These are phyloP conservation scores for Saccharomycopsis malanga DNA, from an alignment of 805 yeast genomes.

Conservation along the genomic window DNA sequence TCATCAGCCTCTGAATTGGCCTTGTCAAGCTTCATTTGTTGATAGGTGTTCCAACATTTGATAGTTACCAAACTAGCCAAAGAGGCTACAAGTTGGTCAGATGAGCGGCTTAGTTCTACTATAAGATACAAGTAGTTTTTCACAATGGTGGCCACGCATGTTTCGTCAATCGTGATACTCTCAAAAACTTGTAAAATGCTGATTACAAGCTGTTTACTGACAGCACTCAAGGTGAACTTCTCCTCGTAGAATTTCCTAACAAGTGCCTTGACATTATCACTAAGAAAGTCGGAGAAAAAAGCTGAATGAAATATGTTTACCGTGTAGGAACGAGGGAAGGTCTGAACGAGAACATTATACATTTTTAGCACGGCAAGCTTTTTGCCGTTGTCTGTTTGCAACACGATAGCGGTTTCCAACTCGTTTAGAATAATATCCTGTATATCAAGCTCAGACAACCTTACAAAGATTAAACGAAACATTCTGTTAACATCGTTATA, in stretches of 20 bases:
- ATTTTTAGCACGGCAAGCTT: conserved; percentile 8
- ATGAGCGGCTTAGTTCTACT: not conserved
- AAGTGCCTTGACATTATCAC: conserved; percentile 8
- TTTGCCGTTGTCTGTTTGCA: conserved; percentile 2
- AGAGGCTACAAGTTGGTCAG: not conserved
- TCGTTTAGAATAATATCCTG: conserved; percentile 4
- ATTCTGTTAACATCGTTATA: not conserved
- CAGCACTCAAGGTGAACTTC: not conserved
- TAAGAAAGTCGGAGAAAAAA: conserved; percentile 12
- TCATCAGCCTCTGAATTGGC: not conserved
- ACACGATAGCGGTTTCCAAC: conserved; percentile 6
- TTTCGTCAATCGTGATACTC: conserved; percentile 11
- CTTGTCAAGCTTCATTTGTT: conserved; percentile 2
- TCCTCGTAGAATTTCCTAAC: not conserved
- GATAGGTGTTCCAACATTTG: conserved; percentile 21
- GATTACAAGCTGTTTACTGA: not conserved
- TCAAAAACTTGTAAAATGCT: conserved; percentile 15
- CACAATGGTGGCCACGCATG: conserved; percentile 8
- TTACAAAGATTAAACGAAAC: not conserved
- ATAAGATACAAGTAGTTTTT: conserved; percentile 12
- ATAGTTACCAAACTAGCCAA: conserved; percentile 15
- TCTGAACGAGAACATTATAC: conserved; percentile 11
- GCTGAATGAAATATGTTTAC: conserved; percentile 10
- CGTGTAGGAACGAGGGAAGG: conserved; percentile 10
- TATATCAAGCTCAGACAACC: not conserved